These are phyloP conservation scores for Blumeria graminis DNA, from an alignment of 2,329 filamentous ascomycete genomes.

Conservation along the genomic window DNA sequence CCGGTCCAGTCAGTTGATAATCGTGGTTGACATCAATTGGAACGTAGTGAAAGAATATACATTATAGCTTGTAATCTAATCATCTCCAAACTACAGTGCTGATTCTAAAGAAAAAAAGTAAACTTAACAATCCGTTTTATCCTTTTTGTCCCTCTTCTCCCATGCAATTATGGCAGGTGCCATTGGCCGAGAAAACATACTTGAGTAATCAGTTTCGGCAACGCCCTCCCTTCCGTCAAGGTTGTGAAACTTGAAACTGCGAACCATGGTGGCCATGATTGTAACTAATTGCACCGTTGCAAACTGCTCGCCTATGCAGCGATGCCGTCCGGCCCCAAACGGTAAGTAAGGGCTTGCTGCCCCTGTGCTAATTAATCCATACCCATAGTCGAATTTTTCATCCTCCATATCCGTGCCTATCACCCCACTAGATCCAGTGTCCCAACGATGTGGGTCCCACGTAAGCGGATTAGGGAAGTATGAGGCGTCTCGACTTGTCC, in stretches of 20 bases:
- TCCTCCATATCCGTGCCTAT: conserved; percentile 30
- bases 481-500: conserved; percentile 43
- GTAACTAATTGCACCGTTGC: conserved; percentile 80
- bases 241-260: conserved; percentile 59
- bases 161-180: conserved; percentile 50
- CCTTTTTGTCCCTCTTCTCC: conserved; percentile 35
- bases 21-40: too few species aligned
- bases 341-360: conserved; percentile 75
- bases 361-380: conserved; percentile 80
- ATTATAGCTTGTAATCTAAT: too few species aligned
- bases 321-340: conserved; percentile 77
- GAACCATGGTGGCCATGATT: conserved; percentile 53
- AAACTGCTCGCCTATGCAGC: conserved; percentile 93
- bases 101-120: too few species aligned
- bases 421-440: conserved; percentile 33
- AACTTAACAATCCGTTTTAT: too few species aligned
- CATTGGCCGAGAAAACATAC: conserved; percentile 49
- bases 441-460: conserved; percentile 89
- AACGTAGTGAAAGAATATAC: too few species aligned
- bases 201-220: conserved; percentile 42
- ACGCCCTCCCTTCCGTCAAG: conserved; percentile 44
- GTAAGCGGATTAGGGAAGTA: conserved; percentile 62
- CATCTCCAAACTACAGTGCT: too few species aligned
- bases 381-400: conserved; percentile 79
- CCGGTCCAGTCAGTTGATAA: too few species aligned